These are phyloP conservation scores for Serendipita vermifera DNA, from an alignment of 768 basidiomycete species.

Conservation along the genomic window DNA sequence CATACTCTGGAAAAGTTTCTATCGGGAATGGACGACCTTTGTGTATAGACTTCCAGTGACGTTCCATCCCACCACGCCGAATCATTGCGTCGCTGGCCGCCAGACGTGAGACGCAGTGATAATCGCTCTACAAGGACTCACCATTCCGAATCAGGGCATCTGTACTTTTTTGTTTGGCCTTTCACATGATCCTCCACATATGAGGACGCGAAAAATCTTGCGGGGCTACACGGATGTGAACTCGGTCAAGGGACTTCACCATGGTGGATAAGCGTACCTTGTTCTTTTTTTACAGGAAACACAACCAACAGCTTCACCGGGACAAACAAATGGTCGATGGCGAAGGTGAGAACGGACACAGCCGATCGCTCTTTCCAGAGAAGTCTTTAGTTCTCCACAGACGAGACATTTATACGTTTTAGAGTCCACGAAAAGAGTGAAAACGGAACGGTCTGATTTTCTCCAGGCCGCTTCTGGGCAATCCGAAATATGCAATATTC, in stretches of 20 bases:
- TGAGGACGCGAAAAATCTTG: background rate
- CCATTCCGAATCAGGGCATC: background rate
- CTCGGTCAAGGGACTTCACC: background rate
- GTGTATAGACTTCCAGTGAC: background rate
- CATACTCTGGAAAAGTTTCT: background rate
- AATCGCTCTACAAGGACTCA: no score
- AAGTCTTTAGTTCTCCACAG: background rate
- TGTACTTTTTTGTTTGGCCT: background rate
- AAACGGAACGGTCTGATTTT: no score
- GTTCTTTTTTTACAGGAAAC: background rate
- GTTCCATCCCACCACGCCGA: background rate
- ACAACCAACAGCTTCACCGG: background rate
- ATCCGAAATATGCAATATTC: no score
- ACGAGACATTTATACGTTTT: background rate
- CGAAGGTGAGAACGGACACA: background rate
- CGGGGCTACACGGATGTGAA: background rate
- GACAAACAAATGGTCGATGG: conserved; percentile 8
- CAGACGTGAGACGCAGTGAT: background rate
- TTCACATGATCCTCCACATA: background rate
- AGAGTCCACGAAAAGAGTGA: no score
- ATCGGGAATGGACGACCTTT: background rate
- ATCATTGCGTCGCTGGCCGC: background rate
- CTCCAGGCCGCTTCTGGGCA: no score
- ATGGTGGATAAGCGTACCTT: background rate
- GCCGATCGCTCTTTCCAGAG: background rate